Base-by-base conservation (phyloP, 345 rosid genomes). In the Euphorbia lathyris region DNA sequence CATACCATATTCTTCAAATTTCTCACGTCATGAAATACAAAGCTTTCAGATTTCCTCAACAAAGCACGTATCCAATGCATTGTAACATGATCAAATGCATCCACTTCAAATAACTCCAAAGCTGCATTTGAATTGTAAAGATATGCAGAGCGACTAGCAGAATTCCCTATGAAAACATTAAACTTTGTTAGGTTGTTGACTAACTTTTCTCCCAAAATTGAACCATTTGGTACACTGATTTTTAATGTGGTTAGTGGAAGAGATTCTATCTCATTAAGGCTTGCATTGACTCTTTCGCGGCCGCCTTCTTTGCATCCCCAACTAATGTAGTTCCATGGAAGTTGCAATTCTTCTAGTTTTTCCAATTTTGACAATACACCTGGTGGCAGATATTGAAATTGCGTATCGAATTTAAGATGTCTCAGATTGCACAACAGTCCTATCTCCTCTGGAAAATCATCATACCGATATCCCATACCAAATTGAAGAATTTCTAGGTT, bases 221-320 rank as follows among this genome's bases (percentile, higher is more conserved):
- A 81, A 77, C 10, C 61, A 25, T 32, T 60, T 2, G 71, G 45
- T 2, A 72, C 14, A 58, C 62, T 76, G 60, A 83, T 3, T 0
- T 20, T 0, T 76, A 74, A 0, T 14, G 3, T 45, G 19, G 51
- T 45, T 45, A 45, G 51, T 4, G 51, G 51, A 45, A 45, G 51
- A 12, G 51, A 45, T 45, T 45, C 16, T 7, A 45, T 16, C 51
- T 45, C 51, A 6, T 45, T 17, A 45, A 45, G 51, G 51, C 51
- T 45, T 16, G 51, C 51, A 14, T 45, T 45, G 17, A 45, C 51
- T 45, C 51, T 45, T 19, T 45, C 51, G 8, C 16, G 17, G 0
- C 16, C 19, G 8, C 19, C 5, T 12, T 45, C 51, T 10, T 10
- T 45, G 51, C 51, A 45, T 12, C 51, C 51, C 51, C 51, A 45